Evolutionary conservation across 2,329 filamentous ascomycete genomes (phyloP), one percentile per base, ranked within the genome.

Genomic region (Leptoxyphium fumago): DNA sequence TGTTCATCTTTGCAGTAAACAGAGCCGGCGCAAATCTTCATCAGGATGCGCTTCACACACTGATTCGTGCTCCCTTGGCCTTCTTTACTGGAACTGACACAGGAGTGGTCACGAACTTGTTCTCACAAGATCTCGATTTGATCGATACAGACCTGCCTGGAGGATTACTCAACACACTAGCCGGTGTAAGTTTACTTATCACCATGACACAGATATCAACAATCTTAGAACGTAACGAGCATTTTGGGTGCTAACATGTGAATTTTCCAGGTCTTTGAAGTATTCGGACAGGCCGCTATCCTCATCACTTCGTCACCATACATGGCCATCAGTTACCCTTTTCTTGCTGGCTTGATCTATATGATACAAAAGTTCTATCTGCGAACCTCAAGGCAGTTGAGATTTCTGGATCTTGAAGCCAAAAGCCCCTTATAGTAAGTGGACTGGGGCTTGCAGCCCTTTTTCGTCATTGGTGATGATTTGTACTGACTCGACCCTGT

Each of bases 351-450:
- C 1, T 53, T 53, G 2, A 52, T 71, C 21, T 70, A 63, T 46
- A 43, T 58, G 39, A 59, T 72, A 6, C 68, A 72, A 46, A 62
- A 55, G 41, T 63, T 65, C 52, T 72, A 72, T 47, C 62, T 72
- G 2, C 64, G 61, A 11, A 70, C 68, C 7, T 68, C 66, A 5
- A 61, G 69, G 1, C 68, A 71, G 47, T 51, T 72, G 6, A 65
- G 74, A 41, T 64, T 73, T 26, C 58, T 75, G 7, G 73, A 77
- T 50, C 61, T 75, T 0, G 72, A 75, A 52, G 60, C 64, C 18
- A 68, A 70, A 9, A 13, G 32, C 32, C 32, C 32, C 32, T 36
- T 36, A 9, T 36, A 36, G 32, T 36, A 36, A 36, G 32, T 36
- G 32, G 32, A 9, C 32, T 36, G 3, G 32, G 9, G 11, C 32